Evolutionary conservation across 768 basidiomycete species (phyloP).

Genomic region (Auriculariales sp.): DNA sequence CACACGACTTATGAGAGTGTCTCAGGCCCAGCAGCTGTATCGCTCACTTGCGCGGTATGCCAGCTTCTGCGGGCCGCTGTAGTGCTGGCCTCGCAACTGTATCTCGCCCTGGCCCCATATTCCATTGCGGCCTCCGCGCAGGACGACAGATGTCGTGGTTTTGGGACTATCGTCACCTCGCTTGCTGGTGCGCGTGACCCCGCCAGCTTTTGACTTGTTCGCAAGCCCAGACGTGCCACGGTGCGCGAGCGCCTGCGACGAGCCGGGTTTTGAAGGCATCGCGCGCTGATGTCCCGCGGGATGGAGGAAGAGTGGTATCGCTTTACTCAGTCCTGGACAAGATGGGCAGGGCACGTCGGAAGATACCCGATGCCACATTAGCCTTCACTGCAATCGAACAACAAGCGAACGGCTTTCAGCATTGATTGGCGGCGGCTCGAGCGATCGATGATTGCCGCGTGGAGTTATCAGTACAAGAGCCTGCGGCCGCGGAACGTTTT

Average conservation of each 20-base stretch:
- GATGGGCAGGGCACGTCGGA: too few species aligned
- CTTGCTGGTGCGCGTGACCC: slow-evolving; percentile 63
- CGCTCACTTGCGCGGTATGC: slow-evolving; percentile 2
- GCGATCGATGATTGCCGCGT: too few species aligned
- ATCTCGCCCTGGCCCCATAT: slow-evolving; percentile 69
- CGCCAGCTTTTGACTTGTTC: not conserved
- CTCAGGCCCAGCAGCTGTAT: slow-evolving; percentile 37
- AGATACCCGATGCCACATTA: too few species aligned
- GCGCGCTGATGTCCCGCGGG: too few species aligned
- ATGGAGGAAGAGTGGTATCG: too few species aligned
- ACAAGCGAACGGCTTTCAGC: too few species aligned
- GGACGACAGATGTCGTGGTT: not conserved
- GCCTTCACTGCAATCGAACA: too few species aligned
- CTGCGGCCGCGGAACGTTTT: too few species aligned
- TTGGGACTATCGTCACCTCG: slow-evolving; percentile 52
- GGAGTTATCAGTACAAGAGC: too few species aligned
- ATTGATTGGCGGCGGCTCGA: too few species aligned
- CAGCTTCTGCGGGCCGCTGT: not conserved
- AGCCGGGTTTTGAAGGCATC: slow-evolving; percentile 1
- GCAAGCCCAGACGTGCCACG: not conserved
- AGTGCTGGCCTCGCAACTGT: slow-evolving; percentile 59
- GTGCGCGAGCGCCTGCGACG: slow-evolving; percentile 46
- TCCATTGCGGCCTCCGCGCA: slow-evolving; percentile 35
- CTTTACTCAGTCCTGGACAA: too few species aligned
- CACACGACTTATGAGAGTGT: slow-evolving; percentile 21